These are phyloP conservation scores for Coniella vitis DNA, from an alignment of 2,329 filamentous ascomycete genomes.

Conservation along the genomic window DNA sequence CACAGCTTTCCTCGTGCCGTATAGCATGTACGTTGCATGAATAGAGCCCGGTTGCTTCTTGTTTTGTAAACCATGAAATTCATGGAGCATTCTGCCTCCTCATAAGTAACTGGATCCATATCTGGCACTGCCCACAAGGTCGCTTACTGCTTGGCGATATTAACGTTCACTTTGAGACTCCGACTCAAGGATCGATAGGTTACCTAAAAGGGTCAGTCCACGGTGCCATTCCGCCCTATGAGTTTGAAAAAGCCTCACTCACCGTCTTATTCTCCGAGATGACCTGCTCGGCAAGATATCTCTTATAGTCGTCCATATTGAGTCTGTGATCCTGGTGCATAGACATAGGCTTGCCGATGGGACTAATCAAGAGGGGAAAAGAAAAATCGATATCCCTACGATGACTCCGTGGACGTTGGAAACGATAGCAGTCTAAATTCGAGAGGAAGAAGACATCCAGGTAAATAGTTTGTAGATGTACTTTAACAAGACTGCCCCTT, in stretches of 20 bases:
- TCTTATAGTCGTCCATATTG: conserved; percentile 56
- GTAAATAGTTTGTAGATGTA: background rate
- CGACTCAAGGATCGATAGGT: conserved; percentile 83
- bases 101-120: background rate
- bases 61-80: conserved; percentile 77
- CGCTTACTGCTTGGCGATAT: conserved; percentile 78
- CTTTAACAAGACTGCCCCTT: background rate
- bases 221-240: conserved; percentile 4
- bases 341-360: no score
- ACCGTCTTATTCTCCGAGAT: conserved; percentile 70
- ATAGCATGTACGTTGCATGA: conserved; percentile 89
- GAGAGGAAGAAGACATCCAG: no score
- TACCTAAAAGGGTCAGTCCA: conserved; percentile 47
- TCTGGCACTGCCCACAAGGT: background rate
- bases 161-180: conserved; percentile 75
- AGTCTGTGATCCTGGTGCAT: background rate
- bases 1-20: conserved; percentile 52
- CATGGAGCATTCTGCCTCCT: conserved; percentile 66
- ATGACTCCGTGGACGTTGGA: no score
- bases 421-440: no score
- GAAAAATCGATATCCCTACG: no score
- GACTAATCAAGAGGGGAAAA: no score
- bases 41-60: conserved; percentile 64
- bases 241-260: conserved; percentile 22
- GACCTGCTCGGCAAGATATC: conserved; percentile 68